Evolutionary conservation across 1,284 basidiomycete genomes (phyloP), one percentile per base, ranked within the genome.

Genomic region (Hemileia vastatrix): DNA sequence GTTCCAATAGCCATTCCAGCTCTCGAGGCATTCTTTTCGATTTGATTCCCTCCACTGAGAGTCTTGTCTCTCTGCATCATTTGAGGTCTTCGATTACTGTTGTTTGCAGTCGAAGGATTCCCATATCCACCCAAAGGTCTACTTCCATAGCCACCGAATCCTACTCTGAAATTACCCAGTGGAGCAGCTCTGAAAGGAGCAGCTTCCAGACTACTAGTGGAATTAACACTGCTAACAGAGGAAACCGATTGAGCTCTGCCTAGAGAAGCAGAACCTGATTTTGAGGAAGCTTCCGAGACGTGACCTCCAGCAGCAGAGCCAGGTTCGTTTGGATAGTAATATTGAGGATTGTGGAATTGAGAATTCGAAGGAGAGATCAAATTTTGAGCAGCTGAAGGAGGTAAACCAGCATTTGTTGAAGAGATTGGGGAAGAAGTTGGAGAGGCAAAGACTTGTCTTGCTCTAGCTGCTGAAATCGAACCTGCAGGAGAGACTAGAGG

Each of bases 111-210:
- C 27, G 27, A 27, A 51, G 27, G 32, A 15, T 57, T 32, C 11
- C 43, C 27, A 24, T 36, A 13, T 32, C 36, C 58, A n/a, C 43
- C 63, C 9, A 50, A 15, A 32, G 48, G 8, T 24, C 48, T n/a
- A 21, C 18, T 31, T 23, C 47, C 31, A 15, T 32, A 51, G 5
- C 65, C 64, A 18, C 67, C 68, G 15, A 68, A 71, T 36, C 68
- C 66, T 2, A 65, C 57, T 4, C 71, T 57, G 50, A 68, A 65
- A 47, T 74, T 74, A n/a, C 73, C 73, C 8, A 70, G 60, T 13
- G 73, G 73, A 9, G 72, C 72, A 27, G 70, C 67, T 8, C 72
- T 69, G 45, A 75, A 75, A 8, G 73, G 73, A 0, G 66, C 71
- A 3, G 73, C 71, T 49, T 75, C 73, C 27, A 75, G 67, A 61